These are phyloP conservation scores for Rubia tinctorum DNA, from an alignment of 305 asterid species.

Conservation along the genomic window DNA sequence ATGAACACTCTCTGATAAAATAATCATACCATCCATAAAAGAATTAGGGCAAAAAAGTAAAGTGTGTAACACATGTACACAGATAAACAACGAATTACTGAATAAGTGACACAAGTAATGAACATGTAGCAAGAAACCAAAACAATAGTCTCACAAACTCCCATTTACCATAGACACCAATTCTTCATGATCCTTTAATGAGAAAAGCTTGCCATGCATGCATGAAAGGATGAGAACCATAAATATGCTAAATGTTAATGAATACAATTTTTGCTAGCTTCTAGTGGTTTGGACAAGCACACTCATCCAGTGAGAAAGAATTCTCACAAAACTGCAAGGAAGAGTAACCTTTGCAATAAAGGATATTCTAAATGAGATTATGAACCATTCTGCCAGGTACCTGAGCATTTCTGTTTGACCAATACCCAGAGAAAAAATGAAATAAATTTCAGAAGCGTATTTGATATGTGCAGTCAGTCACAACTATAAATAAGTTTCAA, in stretches of 20 bases:
- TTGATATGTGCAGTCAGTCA: neutral
- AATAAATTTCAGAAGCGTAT: neutral
- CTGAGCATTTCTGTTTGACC: neutral
- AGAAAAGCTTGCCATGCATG: neutral
- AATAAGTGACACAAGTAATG: neutral
- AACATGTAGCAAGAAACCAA: neutral
- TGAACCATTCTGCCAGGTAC: neutral
- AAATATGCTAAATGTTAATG: neutral
- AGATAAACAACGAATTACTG: neutral
- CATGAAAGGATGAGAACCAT: neutral
- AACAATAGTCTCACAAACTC: neutral
- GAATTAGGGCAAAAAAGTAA: neutral
- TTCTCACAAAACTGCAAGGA: neutral
- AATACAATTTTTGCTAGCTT: neutral
- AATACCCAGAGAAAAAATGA: neutral
- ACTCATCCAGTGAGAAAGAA: neutral
- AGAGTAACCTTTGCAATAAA: neutral
- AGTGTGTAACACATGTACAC: neutral
- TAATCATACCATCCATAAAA: neutral
- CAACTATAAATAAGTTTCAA: neutral
- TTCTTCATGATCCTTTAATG: neutral
- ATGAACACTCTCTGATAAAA: slow-evolving; percentile 80
- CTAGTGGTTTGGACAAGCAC: neutral
- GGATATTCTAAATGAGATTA: neutral
- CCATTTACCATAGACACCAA: neutral